Base-by-base conservation (phyloP, 2,329 filamentous ascomycete species). In the Colletotrichum sp. region DNA sequence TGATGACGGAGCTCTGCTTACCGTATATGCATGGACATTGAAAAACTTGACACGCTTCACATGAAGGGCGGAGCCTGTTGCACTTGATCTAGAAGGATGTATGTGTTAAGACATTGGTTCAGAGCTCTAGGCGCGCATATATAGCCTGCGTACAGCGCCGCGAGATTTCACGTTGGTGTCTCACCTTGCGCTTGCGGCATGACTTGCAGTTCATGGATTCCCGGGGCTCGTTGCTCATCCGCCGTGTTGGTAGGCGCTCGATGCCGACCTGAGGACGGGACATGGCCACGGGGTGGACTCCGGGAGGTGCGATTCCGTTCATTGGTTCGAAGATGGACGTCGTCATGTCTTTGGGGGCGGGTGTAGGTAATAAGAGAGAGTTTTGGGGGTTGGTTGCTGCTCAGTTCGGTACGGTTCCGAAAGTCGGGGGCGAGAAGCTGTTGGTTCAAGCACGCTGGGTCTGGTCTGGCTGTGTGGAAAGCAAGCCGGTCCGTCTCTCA, bases 161-260 rank as follows among this genome's bases (percentile, higher is more conserved):
- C 34, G 67, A 64, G 36, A 34, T 28, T 18, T 32, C 63, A 57
- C 26, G 63, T 21, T 63, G 13, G n/a, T 59, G 64, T 76, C 87
- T 64, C 85, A 96, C 95, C 93, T 98, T 98, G 87, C 95, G 91
- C 86, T 98, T 98, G 80, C 95, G 92, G 88, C 95, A 98, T 72
- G 95, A 97, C 85, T 98, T 98, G 92, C 95, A 98, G 85, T 98
- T 98, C 95, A 98, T 98, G 39, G 94, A 95, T 88, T 98, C 95
- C 81, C 94, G 92, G 55, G 94, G 95, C 84, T 97, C 94, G 80
- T 92, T 93, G 84, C 90, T 92, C 85, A 92, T 88, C 57, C 94
- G 92, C 78, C 93, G 92, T 71, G 93, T 90, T 30, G 94, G 93
- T 79, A 96, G 87, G 77, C 95, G 92, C 85, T 96, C 94, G 84